These are phyloP conservation scores for Niebla homalea DNA, from an alignment of 495 filamentous ascomycete genomes.

Conservation along the genomic window DNA sequence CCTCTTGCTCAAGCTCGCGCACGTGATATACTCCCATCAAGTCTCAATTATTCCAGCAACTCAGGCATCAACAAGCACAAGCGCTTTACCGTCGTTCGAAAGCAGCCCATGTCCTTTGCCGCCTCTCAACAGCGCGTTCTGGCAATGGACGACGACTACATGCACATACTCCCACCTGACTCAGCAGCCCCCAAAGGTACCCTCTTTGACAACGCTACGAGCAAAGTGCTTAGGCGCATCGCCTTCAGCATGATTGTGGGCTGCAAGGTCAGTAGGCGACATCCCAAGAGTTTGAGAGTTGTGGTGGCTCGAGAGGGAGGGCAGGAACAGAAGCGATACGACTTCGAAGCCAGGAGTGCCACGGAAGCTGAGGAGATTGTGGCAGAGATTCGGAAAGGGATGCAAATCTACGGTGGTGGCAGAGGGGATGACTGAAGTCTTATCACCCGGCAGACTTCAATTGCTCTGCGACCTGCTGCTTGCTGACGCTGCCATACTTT, in stretches of 20 bases:
- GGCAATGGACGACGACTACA: constrained; percentile 86
- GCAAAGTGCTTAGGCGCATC: constrained; percentile 54
- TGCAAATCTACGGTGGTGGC: constrained; percentile 29
- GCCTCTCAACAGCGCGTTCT: constrained; percentile 71
- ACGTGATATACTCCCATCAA: constrained; percentile 36
- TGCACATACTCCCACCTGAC: constrained; percentile 81
- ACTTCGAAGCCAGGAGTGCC: constrained; percentile 76
- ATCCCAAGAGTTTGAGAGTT: constrained; percentile 84
- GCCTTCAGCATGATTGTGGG: constrained; percentile 88
- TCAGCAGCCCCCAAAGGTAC: constrained; percentile 30
- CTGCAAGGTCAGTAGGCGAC: constrained; percentile 79
- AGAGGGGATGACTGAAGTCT: neutral
- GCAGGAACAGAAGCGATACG: constrained; percentile 85
- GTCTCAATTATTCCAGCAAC: constrained; percentile 38
- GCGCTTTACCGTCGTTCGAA: constrained; percentile 83
- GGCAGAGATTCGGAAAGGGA: constrained; percentile 59
- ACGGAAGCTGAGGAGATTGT: constrained; percentile 84
- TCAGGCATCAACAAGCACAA: constrained; percentile 45
- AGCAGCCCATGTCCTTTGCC: constrained; percentile 87
- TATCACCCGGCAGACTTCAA: too few relatives aligned
- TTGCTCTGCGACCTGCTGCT: neutral
- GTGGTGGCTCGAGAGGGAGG: constrained; percentile 47
- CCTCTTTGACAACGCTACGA: constrained; percentile 43
- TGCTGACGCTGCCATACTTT: constrained; percentile 73
- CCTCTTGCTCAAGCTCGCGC: constrained; percentile 56